Percentiles rank a stretch among this genome's conserved stretches.
These are phyloP conservation scores for Clathrospora elynae DNA, from an alignment of 2,329 filamentous ascomycete species.

Conservation along the genomic window DNA sequence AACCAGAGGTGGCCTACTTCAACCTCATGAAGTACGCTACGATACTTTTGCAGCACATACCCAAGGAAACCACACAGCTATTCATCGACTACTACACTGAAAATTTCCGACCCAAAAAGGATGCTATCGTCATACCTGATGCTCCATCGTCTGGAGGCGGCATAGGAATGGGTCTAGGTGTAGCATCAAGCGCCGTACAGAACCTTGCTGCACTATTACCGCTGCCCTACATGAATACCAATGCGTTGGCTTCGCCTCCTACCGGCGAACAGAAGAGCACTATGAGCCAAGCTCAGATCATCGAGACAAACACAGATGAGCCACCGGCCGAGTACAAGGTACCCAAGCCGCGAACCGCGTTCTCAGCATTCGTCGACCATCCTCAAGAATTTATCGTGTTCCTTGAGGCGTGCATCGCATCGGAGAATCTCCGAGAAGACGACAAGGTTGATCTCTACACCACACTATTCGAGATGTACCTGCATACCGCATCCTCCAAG, in stretches of 20 bases:
- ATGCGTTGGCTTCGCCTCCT: conserved; percentile 60
- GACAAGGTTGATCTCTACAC: conserved; percentile 89
- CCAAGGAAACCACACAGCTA: conserved; percentile 78
- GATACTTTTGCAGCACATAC: conserved; percentile 85
- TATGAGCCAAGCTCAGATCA: conserved; percentile 59
- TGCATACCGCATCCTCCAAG: conserved; percentile 81
- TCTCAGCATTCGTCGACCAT: conserved; percentile 96
- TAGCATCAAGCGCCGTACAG: conserved; percentile 77
- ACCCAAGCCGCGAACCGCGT: conserved; percentile 84
- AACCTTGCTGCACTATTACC: conserved; percentile 84
- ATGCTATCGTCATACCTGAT: conserved; percentile 59
- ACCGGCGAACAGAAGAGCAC: conserved; percentile 59
- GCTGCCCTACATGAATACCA: conserved; percentile 79
- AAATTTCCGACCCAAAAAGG: conserved; percentile 74
- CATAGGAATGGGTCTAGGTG: conserved; percentile 48
- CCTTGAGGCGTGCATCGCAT: conserved; percentile 81
- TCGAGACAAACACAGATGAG: conserved; percentile 59
- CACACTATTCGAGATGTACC: conserved; percentile 96
- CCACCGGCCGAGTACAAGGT: conserved; percentile 69
- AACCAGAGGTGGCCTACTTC: conserved; percentile 77
- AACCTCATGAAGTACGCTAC: conserved; percentile 95
- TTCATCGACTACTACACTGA: conserved; percentile 97
- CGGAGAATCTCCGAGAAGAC: conserved; percentile 70
- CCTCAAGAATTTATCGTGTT: conserved; percentile 90
- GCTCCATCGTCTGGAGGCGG: conserved; percentile 52